Base-by-base conservation (phyloP, 352 stramenopile species). In the Aphanomyces euteiches region DNA sequence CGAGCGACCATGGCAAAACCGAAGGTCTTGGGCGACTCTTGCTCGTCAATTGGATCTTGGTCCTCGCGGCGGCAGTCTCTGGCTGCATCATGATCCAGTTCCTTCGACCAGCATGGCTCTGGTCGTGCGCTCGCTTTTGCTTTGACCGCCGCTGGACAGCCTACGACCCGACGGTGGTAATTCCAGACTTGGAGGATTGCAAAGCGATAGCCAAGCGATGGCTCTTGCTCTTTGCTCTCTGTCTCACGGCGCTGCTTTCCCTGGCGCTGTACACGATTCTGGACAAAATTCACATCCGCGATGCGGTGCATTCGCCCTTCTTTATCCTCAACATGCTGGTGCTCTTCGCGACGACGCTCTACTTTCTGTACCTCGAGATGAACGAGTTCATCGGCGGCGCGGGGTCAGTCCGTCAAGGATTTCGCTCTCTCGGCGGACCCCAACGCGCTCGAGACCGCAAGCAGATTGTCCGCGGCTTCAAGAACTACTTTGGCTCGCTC, bases 291-390 rank as follows among this genome's bases (percentile, higher is more conserved):
- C 1, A 2, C 43, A 50, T 50, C 1, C 43, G 10, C 1, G 17
- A 50, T n/a, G 43, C 43, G 43, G 10, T 12, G 10, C 1, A 3
- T 2, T 12, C 10, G 10, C 10, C 43, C 10, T 50, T 50, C 17
- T 50, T n/a, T n/a, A n/a, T 50, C 10, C 43, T 50, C 43, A 50
- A 50, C 17, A n/a, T n/a, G 43, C 43, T 50, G 10, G 43, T 50
- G 10, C 43, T 50, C 43, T 66, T 19, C 2, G 15, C 54, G n/a
- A 56, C 17, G 17, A 40, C 59, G 8, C 7, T n/a, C 19, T 67
- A 67, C 59, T 67, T 67, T 67, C 36, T 67, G 7, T 13, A 8
- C 7, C 47, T 67, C 17, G 59, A 67, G 21, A 39, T 58, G 15
- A 61, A 58, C 5, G 59, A 67, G 47, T 28, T 67, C 6, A 36